phyloP scores from a whole-genome alignment of 257 asterid species.

The Agastache rugosa region DNA sequence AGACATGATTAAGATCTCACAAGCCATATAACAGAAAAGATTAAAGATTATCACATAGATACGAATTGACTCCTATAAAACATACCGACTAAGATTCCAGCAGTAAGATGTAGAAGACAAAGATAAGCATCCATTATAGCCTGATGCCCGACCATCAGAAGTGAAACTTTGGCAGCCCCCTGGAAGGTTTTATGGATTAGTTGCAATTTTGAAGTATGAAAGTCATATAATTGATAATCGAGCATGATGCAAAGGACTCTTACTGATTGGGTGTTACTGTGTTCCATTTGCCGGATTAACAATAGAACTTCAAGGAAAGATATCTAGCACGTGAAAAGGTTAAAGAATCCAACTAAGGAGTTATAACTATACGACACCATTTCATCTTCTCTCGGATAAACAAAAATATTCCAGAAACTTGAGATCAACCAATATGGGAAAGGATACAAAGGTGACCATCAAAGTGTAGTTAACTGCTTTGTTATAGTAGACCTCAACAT shows the following conservation, averaged over 20 bases:
- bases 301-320: slow-evolving; percentile 94
- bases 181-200: slow-evolving; percentile 33
- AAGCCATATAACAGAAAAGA: too few species aligned
- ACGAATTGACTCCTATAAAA: slow-evolving; percentile 22
- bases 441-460: slow-evolving; percentile 99
- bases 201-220: slow-evolving; percentile 13
- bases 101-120: slow-evolving; percentile 98
- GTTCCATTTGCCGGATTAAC: slow-evolving; percentile 96
- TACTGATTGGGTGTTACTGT: slow-evolving; percentile 96
- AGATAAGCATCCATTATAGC: slow-evolving; percentile 98
- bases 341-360: slow-evolving; percentile 56
- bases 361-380: slow-evolving; percentile 22
- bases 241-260: slow-evolving; percentile 33
- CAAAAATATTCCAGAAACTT: slow-evolving; percentile 7
- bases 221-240: slow-evolving; percentile 2
- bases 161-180: slow-evolving; percentile 99
- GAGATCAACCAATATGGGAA: slow-evolving; percentile 32
- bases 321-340: slow-evolving; percentile 56
- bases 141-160: slow-evolving; percentile 94
- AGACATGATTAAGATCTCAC: too few species aligned
- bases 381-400: slow-evolving; percentile 1
- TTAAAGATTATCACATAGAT: too few species aligned
- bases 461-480: slow-evolving; percentile 96
- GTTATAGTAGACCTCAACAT: slow-evolving; percentile 84
- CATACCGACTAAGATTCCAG: slow-evolving; percentile 97